Evolutionary conservation across 345 rosid species (phyloP).

Genomic region (Eucalyptus erythrocorys): DNA sequence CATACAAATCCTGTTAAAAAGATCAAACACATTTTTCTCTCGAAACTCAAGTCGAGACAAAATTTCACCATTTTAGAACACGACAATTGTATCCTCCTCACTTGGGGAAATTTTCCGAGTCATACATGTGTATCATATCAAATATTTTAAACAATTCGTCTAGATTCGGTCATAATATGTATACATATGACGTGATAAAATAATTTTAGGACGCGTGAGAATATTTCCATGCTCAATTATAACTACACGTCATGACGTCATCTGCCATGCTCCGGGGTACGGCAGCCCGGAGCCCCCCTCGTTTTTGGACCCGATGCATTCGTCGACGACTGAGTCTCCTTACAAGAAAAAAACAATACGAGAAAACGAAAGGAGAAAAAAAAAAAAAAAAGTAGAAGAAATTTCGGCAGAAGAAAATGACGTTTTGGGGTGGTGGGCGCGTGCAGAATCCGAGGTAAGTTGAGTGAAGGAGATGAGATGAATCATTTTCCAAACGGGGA

Average conservation of each 20-base stretch:
- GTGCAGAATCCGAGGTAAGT: neutral
- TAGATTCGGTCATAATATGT: accelerated
- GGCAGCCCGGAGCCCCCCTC: neutral
- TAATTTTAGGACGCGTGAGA: accelerated
- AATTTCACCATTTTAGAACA: accelerated
- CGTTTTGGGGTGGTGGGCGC: neutral
- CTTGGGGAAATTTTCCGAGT: neutral
- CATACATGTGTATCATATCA: neutral
- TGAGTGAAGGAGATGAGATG: neutral
- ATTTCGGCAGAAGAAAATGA: neutral
- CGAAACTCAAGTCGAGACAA: accelerated
- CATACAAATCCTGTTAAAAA: accelerated
- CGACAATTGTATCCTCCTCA: neutral
- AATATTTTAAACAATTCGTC: neutral
- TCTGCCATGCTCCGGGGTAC: neutral
- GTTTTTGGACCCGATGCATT: neutral
- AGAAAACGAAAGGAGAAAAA: neutral
- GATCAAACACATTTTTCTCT: accelerated
- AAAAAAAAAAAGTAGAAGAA: accelerated
- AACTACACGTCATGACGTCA: accelerated
- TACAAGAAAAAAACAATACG: neutral
- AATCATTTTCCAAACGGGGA: neutral
- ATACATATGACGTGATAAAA: accelerated
- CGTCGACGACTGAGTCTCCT: neutral
- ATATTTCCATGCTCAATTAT: neutral